A percentile compares a stretch with the other conserved stretches of the same genome.
Evolutionary conservation across 2,329 filamentous ascomycete species (phyloP).

Genomic region (Cryphonectria nitschkei): DNA sequence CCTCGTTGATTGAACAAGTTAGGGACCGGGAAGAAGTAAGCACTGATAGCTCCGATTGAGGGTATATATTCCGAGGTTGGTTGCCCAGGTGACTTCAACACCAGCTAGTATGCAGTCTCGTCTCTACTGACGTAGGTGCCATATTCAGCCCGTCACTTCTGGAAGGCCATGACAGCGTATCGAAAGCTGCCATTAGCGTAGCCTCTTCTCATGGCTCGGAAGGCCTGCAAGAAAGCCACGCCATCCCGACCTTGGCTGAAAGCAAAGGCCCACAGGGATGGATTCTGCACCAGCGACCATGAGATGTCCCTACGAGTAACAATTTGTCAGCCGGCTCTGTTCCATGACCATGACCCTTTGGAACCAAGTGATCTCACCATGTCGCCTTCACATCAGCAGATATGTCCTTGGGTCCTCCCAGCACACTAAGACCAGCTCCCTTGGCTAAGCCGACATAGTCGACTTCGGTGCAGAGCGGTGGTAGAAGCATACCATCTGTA

Average conservation of each 20-base stretch:
- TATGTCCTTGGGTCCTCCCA: conserved; percentile 57
- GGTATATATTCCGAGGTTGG: not conserved
- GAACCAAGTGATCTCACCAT: conserved; percentile 46
- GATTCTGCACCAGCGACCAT: conserved; percentile 62
- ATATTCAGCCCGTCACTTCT: conserved; percentile 41
- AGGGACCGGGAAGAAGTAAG: not conserved
- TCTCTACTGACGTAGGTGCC: not conserved
- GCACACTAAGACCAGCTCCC: conserved; percentile 50
- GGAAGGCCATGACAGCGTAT: conserved; percentile 62
- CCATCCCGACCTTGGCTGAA: conserved; percentile 63
- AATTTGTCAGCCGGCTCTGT: conserved; percentile 5
- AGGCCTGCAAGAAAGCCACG: conserved; percentile 63
- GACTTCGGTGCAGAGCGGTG: conserved; percentile 57
- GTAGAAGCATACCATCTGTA: conserved; percentile 63
- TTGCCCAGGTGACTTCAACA: not conserved
- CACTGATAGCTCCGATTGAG: not conserved
- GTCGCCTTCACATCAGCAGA: conserved; percentile 62
- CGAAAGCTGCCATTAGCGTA: conserved; percentile 62
- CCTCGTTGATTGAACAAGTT: not conserved
- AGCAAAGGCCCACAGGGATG: conserved; percentile 64
- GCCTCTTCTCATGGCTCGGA: conserved; percentile 63
- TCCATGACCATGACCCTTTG: conserved; percentile 8
- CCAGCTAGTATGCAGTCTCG: not conserved
- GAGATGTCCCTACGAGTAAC: conserved; percentile 59
- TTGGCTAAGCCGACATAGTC: conserved; percentile 56